A percentile compares a stretch with the other conserved stretches of the same genome.
Evolutionary conservation across 1,284 basidiomycete genomes (phyloP).

Genomic region (Grifola frondosa): DNA sequence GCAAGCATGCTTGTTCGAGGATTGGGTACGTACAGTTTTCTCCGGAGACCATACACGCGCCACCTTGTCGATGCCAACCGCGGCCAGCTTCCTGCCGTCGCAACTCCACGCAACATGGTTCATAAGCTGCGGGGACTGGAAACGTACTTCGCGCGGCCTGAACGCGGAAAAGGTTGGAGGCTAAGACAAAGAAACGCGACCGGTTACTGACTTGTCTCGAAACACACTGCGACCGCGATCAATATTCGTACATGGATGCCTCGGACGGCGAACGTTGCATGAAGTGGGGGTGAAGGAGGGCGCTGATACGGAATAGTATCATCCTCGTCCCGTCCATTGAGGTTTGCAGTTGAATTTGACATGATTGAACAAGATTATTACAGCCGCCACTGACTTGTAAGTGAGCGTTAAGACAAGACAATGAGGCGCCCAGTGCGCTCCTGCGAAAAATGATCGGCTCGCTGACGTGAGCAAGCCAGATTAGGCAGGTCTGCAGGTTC

Average conservation of each 20-base stretch:
- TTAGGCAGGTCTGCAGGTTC: no score
- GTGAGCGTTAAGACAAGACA: neutral
- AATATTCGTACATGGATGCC: slow-evolving; percentile 66
- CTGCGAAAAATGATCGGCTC: no score
- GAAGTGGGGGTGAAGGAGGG: slow-evolving; percentile 69
- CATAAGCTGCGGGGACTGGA: slow-evolving; percentile 61
- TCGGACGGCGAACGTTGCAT: slow-evolving; percentile 66
- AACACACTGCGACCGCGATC: slow-evolving; percentile 8
- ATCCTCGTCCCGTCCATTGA: slow-evolving; percentile 40
- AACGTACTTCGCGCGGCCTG: slow-evolving; percentile 71
- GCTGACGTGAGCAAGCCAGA: no score
- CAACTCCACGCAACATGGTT: slow-evolving; percentile 79
- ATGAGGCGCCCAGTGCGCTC: slow-evolving; percentile 6
- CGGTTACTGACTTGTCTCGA: slow-evolving; percentile 18
- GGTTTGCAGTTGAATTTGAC: slow-evolving; percentile 8
- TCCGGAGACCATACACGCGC: slow-evolving; percentile 75
- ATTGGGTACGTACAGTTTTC: slow-evolving; percentile 55
- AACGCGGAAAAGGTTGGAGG: slow-evolving; percentile 75
- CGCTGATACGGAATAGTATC: slow-evolving; percentile 63
- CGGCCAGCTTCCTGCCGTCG: slow-evolving; percentile 75
- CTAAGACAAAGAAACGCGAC: slow-evolving; percentile 37
- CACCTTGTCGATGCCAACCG: slow-evolving; percentile 75
- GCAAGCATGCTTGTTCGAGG: no score
- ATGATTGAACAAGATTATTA: slow-evolving; percentile 3
- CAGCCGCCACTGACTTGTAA: neutral